A percentile compares a stretch with the other conserved stretches of the same genome.
These are phyloP conservation scores for Coemansia sp. DNA, from an alignment of 192 early-diverging fungal species.

Conservation along the genomic window DNA sequence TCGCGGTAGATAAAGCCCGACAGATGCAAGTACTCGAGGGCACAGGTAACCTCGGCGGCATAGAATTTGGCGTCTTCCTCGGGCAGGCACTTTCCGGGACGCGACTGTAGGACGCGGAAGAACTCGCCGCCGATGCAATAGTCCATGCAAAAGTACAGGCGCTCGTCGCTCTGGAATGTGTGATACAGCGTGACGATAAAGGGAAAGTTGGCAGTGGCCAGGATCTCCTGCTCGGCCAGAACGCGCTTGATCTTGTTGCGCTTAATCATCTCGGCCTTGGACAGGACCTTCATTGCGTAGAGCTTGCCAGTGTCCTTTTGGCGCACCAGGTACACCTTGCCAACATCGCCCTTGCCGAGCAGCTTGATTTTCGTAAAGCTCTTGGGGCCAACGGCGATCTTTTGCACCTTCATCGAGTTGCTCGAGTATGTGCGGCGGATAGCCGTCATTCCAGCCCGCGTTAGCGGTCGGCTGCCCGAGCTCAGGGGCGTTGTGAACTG, in stretches of 20 bases:
- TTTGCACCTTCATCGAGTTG: constrained; percentile 76
- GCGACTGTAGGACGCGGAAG: constrained; percentile 80
- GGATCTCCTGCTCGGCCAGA: constrained; percentile 93
- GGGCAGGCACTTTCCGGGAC: constrained; percentile 82
- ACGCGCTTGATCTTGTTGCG: constrained; percentile 98
- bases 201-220: constrained; percentile 83
- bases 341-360: constrained; percentile 97
- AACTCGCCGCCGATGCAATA: constrained; percentile 90
- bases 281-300: constrained; percentile 97
- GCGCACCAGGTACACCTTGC: constrained; percentile 92
- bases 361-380: constrained; percentile 87
- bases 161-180: constrained; percentile 81
- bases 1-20: constrained; percentile 98
- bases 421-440: constrained; percentile 79
- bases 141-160: constrained; percentile 88
- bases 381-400: constrained; percentile 79
- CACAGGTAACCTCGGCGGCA: constrained; percentile 93
- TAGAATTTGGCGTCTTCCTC: constrained; percentile 96
- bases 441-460: constrained; percentile 44
- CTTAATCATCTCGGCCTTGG: constrained; percentile 96
- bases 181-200: constrained; percentile 92
- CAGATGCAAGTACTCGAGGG: constrained; percentile 94
- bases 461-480: constrained; percentile 41
- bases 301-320: constrained; percentile 77
- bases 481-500: constrained; percentile 22